Percentiles rank a stretch among this genome's conserved stretches.
phyloP scores from a whole-genome alignment of 2,329 filamentous ascomycete species.

The Magnaporthiopsis incrustans region DNA sequence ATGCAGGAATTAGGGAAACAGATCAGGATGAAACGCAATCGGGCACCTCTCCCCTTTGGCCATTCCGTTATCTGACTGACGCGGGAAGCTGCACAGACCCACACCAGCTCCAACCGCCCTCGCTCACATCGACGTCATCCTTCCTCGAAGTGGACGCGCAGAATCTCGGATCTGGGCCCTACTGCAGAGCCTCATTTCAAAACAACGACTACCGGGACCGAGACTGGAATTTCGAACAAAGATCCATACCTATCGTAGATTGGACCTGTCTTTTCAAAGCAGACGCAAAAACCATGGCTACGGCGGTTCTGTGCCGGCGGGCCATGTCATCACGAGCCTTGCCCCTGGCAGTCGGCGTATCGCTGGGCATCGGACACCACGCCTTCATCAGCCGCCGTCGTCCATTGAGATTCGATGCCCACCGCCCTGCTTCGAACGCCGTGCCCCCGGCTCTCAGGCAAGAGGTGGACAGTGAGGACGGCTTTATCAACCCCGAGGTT shows the following conservation, averaged over 20 bases:
- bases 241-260: neutral
- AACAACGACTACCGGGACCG: neutral
- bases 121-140: slow-evolving; percentile 1
- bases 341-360: slow-evolving; percentile 8
- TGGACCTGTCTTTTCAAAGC: neutral
- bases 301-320: slow-evolving; percentile 6
- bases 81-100: neutral
- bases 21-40: too few species aligned
- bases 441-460: slow-evolving; percentile 7
- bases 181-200: neutral
- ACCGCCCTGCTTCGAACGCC: slow-evolving; percentile 3
- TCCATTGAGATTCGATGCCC: slow-evolving; percentile 7
- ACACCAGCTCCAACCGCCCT: slow-evolving; percentile 5
- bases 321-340: slow-evolving; percentile 4
- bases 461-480: slow-evolving; percentile 6
- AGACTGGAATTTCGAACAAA: neutral
- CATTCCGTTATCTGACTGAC: neutral
- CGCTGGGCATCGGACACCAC: slow-evolving; percentile 7
- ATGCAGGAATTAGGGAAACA: too few species aligned
- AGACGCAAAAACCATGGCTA: neutral
- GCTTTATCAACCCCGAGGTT: slow-evolving; percentile 23
- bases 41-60: too few species aligned
- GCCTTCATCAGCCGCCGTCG: neutral
- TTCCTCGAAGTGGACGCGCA: neutral
- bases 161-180: neutral